Percentiles rank a stretch among this genome's conserved stretches.
phyloP scores from a whole-genome alignment of 2,329 filamentous ascomycete species.

The Aplosporella prunicola region DNA sequence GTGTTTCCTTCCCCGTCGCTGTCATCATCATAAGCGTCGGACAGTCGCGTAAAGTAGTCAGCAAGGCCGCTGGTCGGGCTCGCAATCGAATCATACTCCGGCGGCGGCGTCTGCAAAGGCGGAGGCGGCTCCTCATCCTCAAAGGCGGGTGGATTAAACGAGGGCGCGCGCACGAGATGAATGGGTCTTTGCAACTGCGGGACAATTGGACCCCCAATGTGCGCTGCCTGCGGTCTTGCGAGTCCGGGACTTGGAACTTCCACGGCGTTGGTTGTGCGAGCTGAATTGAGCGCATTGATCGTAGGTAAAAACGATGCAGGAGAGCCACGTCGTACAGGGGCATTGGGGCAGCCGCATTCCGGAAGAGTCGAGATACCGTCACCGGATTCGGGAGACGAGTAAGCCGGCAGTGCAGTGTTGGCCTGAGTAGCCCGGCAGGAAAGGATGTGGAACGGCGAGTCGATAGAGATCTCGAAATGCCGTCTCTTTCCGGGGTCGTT shows the following conservation, averaged over 20 bases:
- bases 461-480: slow-evolving; percentile 93
- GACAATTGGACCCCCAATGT: slow-evolving; percentile 37
- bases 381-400: slow-evolving; percentile 47
- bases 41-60: slow-evolving; percentile 78
- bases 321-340: slow-evolving; percentile 42
- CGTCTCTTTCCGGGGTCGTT: slow-evolving; percentile 69
- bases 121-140: slow-evolving; percentile 71
- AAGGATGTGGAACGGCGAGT: slow-evolving; percentile 87
- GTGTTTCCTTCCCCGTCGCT: slow-evolving; percentile 44
- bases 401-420: slow-evolving; percentile 77
- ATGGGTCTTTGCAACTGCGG: slow-evolving; percentile 58
- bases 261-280: slow-evolving; percentile 20
- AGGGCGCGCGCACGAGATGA: slow-evolving; percentile 72
- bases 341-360: slow-evolving; percentile 59
- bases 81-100: slow-evolving; percentile 72
- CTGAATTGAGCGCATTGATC: slow-evolving; percentile 45
- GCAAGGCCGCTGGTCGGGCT: slow-evolving; percentile 62
- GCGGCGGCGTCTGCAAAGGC: slow-evolving; percentile 68
- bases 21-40: slow-evolving; percentile 55
- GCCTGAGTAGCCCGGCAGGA: slow-evolving; percentile 88
- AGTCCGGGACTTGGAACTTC: slow-evolving; percentile 35
- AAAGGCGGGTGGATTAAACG: slow-evolving; percentile 81
- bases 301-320: slow-evolving; percentile 46
- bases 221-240: slow-evolving; percentile 40
- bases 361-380: slow-evolving; percentile 26